Evolutionary conservation across 2,329 filamentous ascomycete genomes (phyloP).

Genomic region (Ophiostoma sp.): DNA sequence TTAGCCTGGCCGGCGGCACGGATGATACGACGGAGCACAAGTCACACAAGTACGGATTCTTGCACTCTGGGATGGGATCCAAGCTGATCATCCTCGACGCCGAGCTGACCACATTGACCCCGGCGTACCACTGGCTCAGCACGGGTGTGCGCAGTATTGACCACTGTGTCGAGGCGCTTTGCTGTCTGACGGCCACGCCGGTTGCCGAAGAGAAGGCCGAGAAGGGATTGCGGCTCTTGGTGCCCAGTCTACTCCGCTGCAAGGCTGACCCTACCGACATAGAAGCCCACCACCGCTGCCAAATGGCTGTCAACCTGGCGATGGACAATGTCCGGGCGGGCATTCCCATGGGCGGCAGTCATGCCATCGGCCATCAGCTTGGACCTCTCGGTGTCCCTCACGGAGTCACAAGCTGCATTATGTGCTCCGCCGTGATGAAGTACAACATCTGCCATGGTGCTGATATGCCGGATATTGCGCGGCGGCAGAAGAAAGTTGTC

Average conservation of each 20-base stretch:
- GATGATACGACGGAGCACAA: constrained; percentile 5
- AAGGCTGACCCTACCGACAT: not conserved
- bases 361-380: constrained; percentile 5
- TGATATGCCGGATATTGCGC: not conserved
- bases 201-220: not conserved
- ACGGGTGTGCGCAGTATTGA: not conserved
- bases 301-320: constrained; percentile 14
- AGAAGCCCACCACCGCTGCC: not conserved
- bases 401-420: not conserved
- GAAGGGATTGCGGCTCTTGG: not conserved
- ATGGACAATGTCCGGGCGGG: constrained; percentile 11
- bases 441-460: not conserved
- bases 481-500: not conserved
- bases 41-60: constrained; percentile 15
- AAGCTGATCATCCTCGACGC: not conserved
- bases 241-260: not conserved
- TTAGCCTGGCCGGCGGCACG: not conserved
- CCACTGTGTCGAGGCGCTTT: not conserved
- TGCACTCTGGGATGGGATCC: constrained; percentile 11
- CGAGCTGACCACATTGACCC: not conserved
- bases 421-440: not conserved
- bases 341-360: not conserved
- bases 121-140: not conserved
- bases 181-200: not conserved
- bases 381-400: not conserved